A percentile compares a stretch with the other conserved stretches of the same genome.
Evolutionary conservation across 106 monocot species (phyloP).

Genomic region (Alisma plantagoaquatica): DNA sequence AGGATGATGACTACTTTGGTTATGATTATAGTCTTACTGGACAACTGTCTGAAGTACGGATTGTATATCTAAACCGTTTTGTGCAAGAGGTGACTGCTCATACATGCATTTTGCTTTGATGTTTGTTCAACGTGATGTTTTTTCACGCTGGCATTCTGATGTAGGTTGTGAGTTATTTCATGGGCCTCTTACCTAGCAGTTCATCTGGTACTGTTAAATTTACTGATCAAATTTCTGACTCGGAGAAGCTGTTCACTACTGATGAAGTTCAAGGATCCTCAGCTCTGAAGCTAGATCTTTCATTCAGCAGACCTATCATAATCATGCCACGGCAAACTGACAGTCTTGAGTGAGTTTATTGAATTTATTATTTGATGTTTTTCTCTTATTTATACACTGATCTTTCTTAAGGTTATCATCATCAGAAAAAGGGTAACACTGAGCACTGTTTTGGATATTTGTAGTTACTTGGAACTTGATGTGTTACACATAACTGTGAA

Average conservation of each 20-base stretch:
- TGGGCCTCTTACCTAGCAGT: constrained; percentile 73
- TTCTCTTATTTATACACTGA: not conserved
- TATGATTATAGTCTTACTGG: constrained; percentile 92
- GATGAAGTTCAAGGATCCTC: constrained; percentile 89
- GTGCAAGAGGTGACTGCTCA: constrained; percentile 67
- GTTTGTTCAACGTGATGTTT: not conserved
- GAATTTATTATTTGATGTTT: not conserved
- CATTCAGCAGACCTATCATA: constrained; percentile 81
- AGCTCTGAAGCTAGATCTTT: constrained; percentile 86
- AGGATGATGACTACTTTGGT: constrained; percentile 81
- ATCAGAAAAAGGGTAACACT: not conserved
- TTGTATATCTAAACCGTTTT: constrained; percentile 93
- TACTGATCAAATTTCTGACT: constrained; percentile 72
- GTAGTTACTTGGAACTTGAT: constrained; percentile 89
- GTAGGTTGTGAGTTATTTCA: constrained; percentile 81
- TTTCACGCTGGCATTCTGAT: constrained; percentile 6
- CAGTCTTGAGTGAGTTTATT: constrained; percentile 64
- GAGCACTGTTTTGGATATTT: too few species aligned
- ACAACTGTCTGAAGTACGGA: constrained; percentile 89
- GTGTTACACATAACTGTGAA: constrained; percentile 71
- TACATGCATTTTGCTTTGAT: not conserved
- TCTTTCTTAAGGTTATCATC: not conserved
- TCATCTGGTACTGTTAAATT: constrained; percentile 59
- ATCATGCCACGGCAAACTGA: constrained; percentile 75
- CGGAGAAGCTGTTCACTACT: constrained; percentile 77